Conservation (phyloP, 148 eudicot genomes). For the Diospyros kaki region DNA sequence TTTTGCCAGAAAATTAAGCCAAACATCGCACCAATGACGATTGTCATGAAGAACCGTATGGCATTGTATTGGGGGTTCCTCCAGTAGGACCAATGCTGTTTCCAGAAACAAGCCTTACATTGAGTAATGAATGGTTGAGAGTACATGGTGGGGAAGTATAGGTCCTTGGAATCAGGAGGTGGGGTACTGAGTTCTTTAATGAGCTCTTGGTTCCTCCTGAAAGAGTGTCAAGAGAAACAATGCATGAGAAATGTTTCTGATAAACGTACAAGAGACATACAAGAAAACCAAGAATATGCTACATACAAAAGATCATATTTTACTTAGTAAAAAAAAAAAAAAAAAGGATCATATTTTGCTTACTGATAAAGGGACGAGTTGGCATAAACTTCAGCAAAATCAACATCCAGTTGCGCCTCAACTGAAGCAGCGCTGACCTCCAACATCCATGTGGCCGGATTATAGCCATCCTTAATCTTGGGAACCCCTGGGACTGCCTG, state of each 20-base stretch:
- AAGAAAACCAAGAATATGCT: not conserved
- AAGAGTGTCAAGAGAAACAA: not conserved
- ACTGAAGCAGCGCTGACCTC: constrained; percentile 46
- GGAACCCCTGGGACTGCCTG: constrained; percentile 58
- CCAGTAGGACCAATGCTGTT: constrained; percentile 74
- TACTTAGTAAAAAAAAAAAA: not conserved
- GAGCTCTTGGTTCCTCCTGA: constrained; percentile 51
- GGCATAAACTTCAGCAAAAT: constrained; percentile 54
- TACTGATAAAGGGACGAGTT: constrained; percentile 55
- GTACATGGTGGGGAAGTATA: constrained; percentile 45
- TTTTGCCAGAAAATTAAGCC: constrained; percentile 60
- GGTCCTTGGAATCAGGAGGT: constrained; percentile 38
- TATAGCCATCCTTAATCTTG: constrained; percentile 51
- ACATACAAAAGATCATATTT: not conserved
- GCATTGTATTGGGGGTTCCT: constrained; percentile 60
- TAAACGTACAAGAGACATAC: too few relatives aligned
- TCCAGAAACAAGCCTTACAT: constrained; percentile 70
- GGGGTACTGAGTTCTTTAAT: constrained; percentile 43
- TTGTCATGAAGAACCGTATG: constrained; percentile 45
- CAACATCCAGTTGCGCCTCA: constrained; percentile 48
- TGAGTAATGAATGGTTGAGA: constrained; percentile 47
- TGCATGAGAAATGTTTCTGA: too few relatives aligned
- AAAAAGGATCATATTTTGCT: constrained; percentile 4
- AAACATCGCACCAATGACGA: constrained; percentile 34
- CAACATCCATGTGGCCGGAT: constrained; percentile 91